Conservation (phyloP, 345 rosid genomes). For the Ceriops tagal region DNA sequence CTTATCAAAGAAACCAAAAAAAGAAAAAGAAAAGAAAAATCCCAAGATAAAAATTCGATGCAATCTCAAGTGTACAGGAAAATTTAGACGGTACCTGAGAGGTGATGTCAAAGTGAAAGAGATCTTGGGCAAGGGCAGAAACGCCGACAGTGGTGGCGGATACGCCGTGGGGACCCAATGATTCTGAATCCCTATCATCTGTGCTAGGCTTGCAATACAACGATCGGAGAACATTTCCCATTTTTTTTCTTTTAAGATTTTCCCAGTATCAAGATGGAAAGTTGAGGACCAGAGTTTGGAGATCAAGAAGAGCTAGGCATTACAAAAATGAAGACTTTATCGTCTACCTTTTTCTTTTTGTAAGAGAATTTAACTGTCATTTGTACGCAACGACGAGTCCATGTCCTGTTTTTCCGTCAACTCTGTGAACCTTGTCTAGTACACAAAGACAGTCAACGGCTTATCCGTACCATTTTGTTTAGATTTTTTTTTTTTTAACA, state of each 20-base stretch:
- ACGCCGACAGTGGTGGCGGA: conserved; percentile 57
- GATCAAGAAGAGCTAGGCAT: no score
- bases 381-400: no score
- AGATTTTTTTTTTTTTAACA: no score
- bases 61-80: background rate
- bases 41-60: background rate
- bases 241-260: background rate
- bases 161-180: conserved; percentile 47
- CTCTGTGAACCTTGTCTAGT: no score
- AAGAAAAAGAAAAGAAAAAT: background rate
- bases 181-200: conserved; percentile 26
- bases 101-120: conserved; percentile 65
- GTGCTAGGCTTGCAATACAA: conserved; percentile 47
- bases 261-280: no score
- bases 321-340: no score
- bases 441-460: no score
- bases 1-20: background rate
- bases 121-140: conserved; percentile 77
- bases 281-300: no score
- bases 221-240: conserved; percentile 37
- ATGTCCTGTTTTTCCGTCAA: no score
- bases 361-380: no score
- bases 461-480: background rate
- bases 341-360: no score
- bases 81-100: conserved; percentile 47